Evolutionary conservation across 2,329 filamentous ascomycete genomes (phyloP).

Genomic region (Alternaria solani): DNA sequence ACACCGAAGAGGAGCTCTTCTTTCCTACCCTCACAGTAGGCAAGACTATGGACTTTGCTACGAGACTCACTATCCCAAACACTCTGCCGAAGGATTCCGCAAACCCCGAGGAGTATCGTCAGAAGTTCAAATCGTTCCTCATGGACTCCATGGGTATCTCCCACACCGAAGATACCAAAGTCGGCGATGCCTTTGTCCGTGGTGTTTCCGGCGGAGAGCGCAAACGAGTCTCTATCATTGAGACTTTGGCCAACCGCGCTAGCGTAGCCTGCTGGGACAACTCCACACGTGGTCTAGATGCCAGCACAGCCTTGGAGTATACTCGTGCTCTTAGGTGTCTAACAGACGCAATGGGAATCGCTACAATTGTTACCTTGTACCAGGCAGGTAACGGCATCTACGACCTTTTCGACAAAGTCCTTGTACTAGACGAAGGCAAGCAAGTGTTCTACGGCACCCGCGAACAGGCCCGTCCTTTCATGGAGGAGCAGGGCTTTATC

Average conservation of each 20-base stretch:
- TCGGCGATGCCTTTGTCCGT: slow-evolving; percentile 71
- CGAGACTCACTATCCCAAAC: slow-evolving; percentile 64
- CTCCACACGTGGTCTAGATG: slow-evolving; percentile 48
- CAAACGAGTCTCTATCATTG: slow-evolving; percentile 74
- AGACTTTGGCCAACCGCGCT: slow-evolving; percentile 66
- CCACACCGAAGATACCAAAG: slow-evolving; percentile 70
- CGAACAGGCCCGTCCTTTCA: slow-evolving; percentile 67
- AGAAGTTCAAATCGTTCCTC: slow-evolving; percentile 62
- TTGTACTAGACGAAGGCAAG: slow-evolving; percentile 77
- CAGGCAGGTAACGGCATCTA: slow-evolving; percentile 61
- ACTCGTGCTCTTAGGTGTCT: slow-evolving; percentile 60
- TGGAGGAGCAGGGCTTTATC: slow-evolving; percentile 72
- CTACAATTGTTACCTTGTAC: slow-evolving; percentile 66
- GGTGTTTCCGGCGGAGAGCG: slow-evolving; percentile 74
- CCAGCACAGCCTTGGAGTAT: slow-evolving; percentile 62
- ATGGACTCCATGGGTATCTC: slow-evolving; percentile 51
- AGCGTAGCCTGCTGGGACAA: slow-evolving; percentile 64
- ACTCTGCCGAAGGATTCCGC: slow-evolving; percentile 61
- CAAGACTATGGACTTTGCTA: slow-evolving; percentile 63
- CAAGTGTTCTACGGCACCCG: slow-evolving; percentile 77
- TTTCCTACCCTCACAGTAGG: slow-evolving; percentile 62
- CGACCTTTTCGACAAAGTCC: slow-evolving; percentile 73
- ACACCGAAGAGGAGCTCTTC: slow-evolving; percentile 63
- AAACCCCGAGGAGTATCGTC: slow-evolving; percentile 57
- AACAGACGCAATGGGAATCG: slow-evolving; percentile 59